Evolutionary conservation across 2,329 filamentous ascomycete genomes (phyloP).

Genomic region (Sarocladiaceae sp.): DNA sequence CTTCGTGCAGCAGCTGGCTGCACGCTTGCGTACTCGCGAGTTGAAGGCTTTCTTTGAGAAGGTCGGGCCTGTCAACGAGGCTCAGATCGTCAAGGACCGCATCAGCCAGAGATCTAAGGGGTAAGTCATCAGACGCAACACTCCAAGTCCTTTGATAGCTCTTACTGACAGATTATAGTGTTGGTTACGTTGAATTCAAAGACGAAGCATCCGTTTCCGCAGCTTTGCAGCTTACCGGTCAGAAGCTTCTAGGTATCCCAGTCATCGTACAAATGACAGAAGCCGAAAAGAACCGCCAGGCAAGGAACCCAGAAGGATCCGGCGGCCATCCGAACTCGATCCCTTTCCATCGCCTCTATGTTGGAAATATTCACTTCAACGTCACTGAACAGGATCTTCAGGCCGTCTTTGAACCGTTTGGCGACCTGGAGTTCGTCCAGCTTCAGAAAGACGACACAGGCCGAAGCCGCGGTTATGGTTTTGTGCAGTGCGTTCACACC

Average conservation of each 20-base stretch:
- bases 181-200: constrained; percentile 99
- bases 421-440: constrained; percentile 94
- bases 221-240: constrained; percentile 96
- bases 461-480: constrained; percentile 91
- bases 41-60: constrained; percentile 94
- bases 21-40: constrained; percentile 85
- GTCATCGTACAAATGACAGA: constrained; percentile 98
- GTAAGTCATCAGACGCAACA: constrained; percentile 45
- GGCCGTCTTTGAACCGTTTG: constrained; percentile 96
- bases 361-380: constrained; percentile 99
- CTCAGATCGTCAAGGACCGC: constrained; percentile 96
- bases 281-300: constrained; percentile 98
- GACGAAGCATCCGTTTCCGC: constrained; percentile 87
- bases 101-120: constrained; percentile 97
- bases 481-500: constrained; percentile 76
- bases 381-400: constrained; percentile 94
- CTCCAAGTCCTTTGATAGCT: constrained; percentile 4
- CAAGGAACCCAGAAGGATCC: constrained; percentile 69
- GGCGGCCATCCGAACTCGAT: constrained; percentile 71
- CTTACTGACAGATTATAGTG: constrained; percentile 52
- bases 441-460: constrained; percentile 92
- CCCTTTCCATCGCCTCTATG: constrained; percentile 95
- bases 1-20: constrained; percentile 96
- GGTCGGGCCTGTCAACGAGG: constrained; percentile 89
- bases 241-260: constrained; percentile 96